Evolutionary conservation across 176 grass and related monocot species (phyloP), one percentile per base, ranked within the genome.

Genomic region (Tuctoria greenei): DNA sequence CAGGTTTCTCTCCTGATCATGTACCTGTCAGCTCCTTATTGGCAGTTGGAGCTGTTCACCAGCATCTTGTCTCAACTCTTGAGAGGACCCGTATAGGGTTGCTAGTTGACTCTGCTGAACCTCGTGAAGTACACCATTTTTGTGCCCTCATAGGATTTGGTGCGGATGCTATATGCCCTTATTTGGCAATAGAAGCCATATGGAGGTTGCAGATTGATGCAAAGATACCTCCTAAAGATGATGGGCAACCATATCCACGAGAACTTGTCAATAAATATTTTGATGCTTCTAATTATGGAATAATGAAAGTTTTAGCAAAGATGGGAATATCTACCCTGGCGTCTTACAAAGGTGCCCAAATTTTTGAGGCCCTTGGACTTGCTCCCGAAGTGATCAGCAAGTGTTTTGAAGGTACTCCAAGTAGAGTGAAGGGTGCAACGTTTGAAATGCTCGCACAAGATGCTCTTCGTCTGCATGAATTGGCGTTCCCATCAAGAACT

Each of bases 331-430:
- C 90, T 25, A 92, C 90, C 23, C 70, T 92, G 21, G 90, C 90
- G n/a, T 92, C 90, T 1, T 92, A 92, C 57, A 92, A 88, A 81
- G 90, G 90, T 8, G 90, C 90, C n/a, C 90, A 92, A 71, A 92
- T 92, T 63, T 92, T 92, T 77, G 90, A 92, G 55, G 90, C 82
- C 17, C 86, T 88, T 55, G 90, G 90, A 36, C 86, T 92, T 80
- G 64, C 86, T 79, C 83, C 82, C 15, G 90, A 88, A 84, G 90
- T 92, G n/a, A 37, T 83, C 26, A 40, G 21, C 18, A 88, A 88
- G 60, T 92, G 86, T 66, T 92, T 92, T 76, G 71, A 85, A 71
- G 90, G 90, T 56, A 92, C 86, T 3, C 78, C 90, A 55, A 88
- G 79, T 55, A 92, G 79, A 68, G 41, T 92, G 10, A 82, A 83